Evolutionary conservation across 2,329 filamentous ascomycete genomes (phyloP), one percentile per base, ranked within the genome.

Genomic region (Nothophoma quercina): DNA sequence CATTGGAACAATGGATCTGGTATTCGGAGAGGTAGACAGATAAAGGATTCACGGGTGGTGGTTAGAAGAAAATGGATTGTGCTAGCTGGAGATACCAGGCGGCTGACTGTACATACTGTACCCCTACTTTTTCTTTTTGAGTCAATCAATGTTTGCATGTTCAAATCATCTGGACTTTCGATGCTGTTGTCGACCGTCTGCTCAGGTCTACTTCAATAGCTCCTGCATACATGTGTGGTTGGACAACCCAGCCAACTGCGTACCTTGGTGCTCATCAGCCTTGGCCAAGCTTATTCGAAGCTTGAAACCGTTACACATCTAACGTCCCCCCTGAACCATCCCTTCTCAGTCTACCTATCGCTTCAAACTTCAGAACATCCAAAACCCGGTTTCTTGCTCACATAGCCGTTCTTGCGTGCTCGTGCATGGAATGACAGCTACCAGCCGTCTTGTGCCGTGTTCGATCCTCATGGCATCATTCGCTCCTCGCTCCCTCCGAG

Each of bases 1-100:
- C 54, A 98, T 98, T 67, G 85, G 85, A 59, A 84, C 70, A 1
- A 67, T 70, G 64, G 75, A 77, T 51, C 33, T 77, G 1, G 75
- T 77, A 7, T 76, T 75, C 26, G 73, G 70, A 5, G 69, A 73
- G 19, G 60, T 68, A 0, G 65, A 69, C 23, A 42, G 64, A 13
- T 67, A 62, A 32, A 7, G 34, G 15, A 26, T 26, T n/a, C n/a
- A n/a, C n/a, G n/a, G 32, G 32, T 34, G 6, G 8, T 19, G 6
- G 21, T 19, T 35, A 42, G 19, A 39, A 38, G 40, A 35, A 49
- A 45, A 48, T 22, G 30, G 22, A 54, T 40, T 23, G 35, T 22
- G 40, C 25, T 34, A 33, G 29, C 40, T 56, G 46, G 43, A 34
- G 29, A 44, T 29, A 41, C 34, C 49, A 52, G 55, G 34, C 45